phyloP scores from a whole-genome alignment of 2,329 filamentous ascomycete species.

The Neofusicoccum ribis region DNA sequence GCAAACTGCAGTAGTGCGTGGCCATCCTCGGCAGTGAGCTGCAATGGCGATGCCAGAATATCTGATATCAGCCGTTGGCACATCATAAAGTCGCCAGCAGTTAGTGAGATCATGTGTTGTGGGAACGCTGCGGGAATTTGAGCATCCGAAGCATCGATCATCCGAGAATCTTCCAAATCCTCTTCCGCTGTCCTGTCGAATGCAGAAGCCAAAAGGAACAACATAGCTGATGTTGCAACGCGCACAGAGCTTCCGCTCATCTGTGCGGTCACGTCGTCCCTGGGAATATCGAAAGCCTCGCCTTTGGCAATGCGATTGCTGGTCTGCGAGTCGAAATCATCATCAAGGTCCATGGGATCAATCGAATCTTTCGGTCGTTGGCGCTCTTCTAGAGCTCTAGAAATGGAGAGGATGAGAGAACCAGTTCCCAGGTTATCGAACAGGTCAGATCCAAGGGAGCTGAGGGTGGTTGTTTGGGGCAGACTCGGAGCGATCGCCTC shows the following conservation, averaged over 20 bases:
- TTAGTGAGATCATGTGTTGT: conserved; percentile 19
- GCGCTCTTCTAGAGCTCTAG: conserved; percentile 33
- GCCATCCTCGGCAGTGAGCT: conserved; percentile 35
- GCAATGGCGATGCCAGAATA: conserved; percentile 24
- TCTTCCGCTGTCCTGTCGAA: neutral
- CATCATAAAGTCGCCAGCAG: conserved; percentile 22
- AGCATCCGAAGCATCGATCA: neutral
- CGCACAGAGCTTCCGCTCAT: conserved; percentile 1
- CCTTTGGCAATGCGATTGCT: conserved; percentile 46
- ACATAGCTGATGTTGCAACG: conserved; percentile 12
- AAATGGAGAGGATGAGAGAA: conserved; percentile 33
- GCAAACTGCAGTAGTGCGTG: conserved; percentile 50
- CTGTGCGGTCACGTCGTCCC: conserved; percentile 43
- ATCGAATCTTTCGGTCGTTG: conserved; percentile 28
- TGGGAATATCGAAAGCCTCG: conserved; percentile 40
- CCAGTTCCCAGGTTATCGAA: conserved; percentile 35
- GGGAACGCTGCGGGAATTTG: conserved; percentile 22
- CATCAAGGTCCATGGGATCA: conserved; percentile 68
- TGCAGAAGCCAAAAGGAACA: conserved; percentile 15
- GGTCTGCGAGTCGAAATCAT: conserved; percentile 61
- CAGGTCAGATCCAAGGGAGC: conserved; percentile 21
- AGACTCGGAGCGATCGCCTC: conserved; percentile 36
- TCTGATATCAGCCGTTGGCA: conserved; percentile 21
- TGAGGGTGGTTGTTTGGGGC: conserved; percentile 29
- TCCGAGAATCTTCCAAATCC: neutral